Base-by-base conservation (phyloP, 1,284 basidiomycete genomes). In the Leccinum pallidistipes region DNA sequence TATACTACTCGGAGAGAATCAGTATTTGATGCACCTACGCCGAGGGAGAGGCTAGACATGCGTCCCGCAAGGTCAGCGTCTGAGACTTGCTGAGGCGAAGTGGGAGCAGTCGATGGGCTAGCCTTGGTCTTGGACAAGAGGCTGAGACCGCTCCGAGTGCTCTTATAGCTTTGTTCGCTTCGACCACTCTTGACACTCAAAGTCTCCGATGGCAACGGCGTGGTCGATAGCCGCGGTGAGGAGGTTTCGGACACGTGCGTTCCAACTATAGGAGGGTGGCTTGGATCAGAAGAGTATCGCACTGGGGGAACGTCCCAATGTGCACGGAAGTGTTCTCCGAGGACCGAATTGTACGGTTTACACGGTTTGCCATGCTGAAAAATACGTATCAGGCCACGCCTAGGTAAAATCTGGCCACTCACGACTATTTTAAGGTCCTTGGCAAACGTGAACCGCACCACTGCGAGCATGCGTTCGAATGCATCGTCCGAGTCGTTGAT, bases 401-500 rank as follows among this genome's bases (percentile, higher is more conserved):
- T n/a, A 18, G 1, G 32, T 11, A 29, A 3, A 55, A 60, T 60
- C 34, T 12, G 1, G 45, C 10, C 31, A 83, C 89, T 72, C 69
- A 92, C 91, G 61, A 97, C 83, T 69, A 95, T 97, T 78, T 97
- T 97, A 74, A 97, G 88, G 73, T 99, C 96, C 76, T 98, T 98
- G 57, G 94, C 92, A 74, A 96, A 95, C 10, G 87, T 81, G 76
- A 95, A 99, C 29, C 95, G 86, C 45, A 98, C 76, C 9, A 92
- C 90, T 40, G 94, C 91, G 27, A 98, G 81, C 90, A 98, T 96
- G 50, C 96, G 87, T 70, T 96, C 92, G 64, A 98, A 87, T 27
- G 94, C 87, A 72, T 98, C 94, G 45, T 90, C 83, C 18, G 91
- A 91, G 71, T 97, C 94, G 70, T 95, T 96, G 70, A 98, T 93